phyloP scores from a whole-genome alignment of 2,329 filamentous ascomycete species.

The Colletotrichum orchidophilum region DNA sequence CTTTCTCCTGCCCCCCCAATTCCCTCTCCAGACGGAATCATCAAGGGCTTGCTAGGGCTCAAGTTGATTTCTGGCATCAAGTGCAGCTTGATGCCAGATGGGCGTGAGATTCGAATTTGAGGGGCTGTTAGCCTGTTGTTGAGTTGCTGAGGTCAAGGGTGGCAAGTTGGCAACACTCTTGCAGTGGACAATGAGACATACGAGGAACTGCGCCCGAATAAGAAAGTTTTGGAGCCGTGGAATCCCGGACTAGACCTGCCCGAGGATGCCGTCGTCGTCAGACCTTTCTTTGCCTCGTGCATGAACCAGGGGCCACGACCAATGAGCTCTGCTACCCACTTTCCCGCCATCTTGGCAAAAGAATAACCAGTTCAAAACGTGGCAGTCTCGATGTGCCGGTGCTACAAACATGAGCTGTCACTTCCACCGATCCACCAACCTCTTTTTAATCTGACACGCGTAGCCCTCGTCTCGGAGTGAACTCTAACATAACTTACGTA shows the following conservation, averaged over 20 bases:
- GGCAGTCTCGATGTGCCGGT: neutral
- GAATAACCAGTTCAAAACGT: neutral
- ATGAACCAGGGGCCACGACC: neutral
- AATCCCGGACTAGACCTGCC: neutral
- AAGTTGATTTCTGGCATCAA: neutral
- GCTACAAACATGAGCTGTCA: neutral
- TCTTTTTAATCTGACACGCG: too few relatives aligned
- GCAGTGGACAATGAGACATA: neutral
- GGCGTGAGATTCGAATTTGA: neutral
- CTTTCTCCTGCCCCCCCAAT: neutral
- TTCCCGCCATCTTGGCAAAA: neutral
- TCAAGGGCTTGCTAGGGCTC: neutral
- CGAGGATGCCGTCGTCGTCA: neutral
- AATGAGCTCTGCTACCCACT: neutral
- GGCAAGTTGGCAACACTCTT: neutral
- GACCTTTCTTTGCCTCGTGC: neutral
- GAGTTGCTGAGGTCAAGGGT: neutral
- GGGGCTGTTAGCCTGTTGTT: neutral
- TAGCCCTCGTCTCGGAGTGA: too few relatives aligned
- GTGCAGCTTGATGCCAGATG: neutral
- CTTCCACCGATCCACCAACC: too few relatives aligned
- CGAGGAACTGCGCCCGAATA: neutral
- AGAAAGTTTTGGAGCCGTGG: neutral
- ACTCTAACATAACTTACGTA: too few relatives aligned
- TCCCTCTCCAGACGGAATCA: neutral